Percentiles rank a stretch among this genome's conserved stretches.
Conservation (phyloP, 225 moss, liverwort and hornwort species). For the Pleurozium schreberi region DNA sequence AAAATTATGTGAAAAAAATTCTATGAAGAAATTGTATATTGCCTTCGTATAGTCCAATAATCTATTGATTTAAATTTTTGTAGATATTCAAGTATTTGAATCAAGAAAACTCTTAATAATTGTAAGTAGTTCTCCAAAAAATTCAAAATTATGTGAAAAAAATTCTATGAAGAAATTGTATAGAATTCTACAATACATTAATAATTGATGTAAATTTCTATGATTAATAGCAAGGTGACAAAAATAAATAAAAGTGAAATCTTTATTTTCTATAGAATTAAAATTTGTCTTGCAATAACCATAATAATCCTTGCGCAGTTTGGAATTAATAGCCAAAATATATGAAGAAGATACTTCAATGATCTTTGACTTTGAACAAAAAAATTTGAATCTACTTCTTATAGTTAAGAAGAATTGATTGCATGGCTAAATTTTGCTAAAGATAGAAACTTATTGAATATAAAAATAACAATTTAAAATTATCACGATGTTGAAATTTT, state of each 20-base stretch:
- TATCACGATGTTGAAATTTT: neutral
- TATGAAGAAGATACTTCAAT: no score
- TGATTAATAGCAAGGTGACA: no score
- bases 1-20: neutral
- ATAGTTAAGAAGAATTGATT: neutral
- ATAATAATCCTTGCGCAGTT: neutral
- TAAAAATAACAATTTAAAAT: neutral
- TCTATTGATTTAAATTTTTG: no score
- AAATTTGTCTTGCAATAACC: neutral
- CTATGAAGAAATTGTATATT: no score
- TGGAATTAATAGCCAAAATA: no score
- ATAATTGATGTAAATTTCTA: neutral
- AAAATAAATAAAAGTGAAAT: no score
- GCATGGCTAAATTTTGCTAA: neutral
- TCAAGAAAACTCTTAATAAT: no score
- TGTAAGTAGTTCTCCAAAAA: accelerated
- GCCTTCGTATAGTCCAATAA: no score
- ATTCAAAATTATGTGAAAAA: neutral
- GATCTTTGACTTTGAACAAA: neutral
- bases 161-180: no score
- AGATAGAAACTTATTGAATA: neutral
- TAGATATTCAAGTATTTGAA: neutral
- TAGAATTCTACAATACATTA: no score
- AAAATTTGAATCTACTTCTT: neutral
- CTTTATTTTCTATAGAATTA: accelerated